These are phyloP conservation scores for Rhododendron williamsianum DNA, from an alignment of 148 eudicot species.

Conservation along the genomic window DNA sequence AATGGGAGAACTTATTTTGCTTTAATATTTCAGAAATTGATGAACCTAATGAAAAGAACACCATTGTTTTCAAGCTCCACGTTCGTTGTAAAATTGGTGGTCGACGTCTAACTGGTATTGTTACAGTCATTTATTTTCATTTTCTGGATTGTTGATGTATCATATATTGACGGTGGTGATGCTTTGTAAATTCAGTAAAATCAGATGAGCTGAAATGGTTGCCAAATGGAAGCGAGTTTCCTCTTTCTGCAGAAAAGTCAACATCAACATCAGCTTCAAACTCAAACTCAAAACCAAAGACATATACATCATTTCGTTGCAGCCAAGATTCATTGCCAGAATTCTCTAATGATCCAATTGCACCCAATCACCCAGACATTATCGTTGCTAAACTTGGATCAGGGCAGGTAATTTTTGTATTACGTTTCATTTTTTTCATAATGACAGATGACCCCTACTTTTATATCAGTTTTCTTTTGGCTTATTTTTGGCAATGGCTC, in stretches of 20 bases:
- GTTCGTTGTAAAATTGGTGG: conserved; percentile 44
- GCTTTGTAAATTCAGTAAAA: conserved; percentile 40
- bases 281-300: conserved; percentile 52
- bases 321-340: conserved; percentile 69
- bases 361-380: conserved; percentile 52
- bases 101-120: conserved; percentile 59
- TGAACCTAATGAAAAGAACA: conserved; percentile 84
- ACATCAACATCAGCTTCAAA: conserved; percentile 41
- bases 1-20: background rate
- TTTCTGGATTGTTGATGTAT: background rate
- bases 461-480: background rate
- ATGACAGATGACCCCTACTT: background rate
- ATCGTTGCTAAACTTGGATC: conserved; percentile 69
- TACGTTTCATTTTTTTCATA: background rate
- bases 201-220: conserved; percentile 72
- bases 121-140: background rate
- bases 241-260: conserved; percentile 41
- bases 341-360: conserved; percentile 56
- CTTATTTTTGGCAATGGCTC: background rate
- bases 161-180: conserved; percentile 4
- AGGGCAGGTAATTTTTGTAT: conserved; percentile 55
- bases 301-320: conserved; percentile 74
- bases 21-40: conserved; percentile 61
- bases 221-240: conserved; percentile 75
- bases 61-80: conserved; percentile 89